A percentile compares a stretch with the other conserved stretches of the same genome.
Conservation (phyloP, 148 eudicot genomes). For the Vaccinium corymbosum region DNA sequence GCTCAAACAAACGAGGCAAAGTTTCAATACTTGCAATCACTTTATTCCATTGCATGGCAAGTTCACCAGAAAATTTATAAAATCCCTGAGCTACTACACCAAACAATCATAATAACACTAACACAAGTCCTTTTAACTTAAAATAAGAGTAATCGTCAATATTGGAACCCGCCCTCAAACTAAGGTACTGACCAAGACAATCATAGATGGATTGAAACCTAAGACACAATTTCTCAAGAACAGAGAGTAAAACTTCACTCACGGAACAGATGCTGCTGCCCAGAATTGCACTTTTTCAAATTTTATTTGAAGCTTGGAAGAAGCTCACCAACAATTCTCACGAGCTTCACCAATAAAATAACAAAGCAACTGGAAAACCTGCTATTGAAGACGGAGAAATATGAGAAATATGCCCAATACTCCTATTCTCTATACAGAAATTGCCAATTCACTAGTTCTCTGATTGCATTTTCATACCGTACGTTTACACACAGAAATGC, state of each 20-base stretch:
- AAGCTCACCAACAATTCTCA: conserved; percentile 21
- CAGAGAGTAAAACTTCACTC: not conserved
- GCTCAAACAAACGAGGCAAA: not conserved
- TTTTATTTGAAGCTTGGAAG: conserved; percentile 3
- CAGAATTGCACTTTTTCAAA: not conserved
- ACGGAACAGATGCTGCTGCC: conserved; percentile 3
- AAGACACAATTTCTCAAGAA: not conserved
- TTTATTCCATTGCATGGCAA: not conserved
- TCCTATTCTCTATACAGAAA: not conserved
- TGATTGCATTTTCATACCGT: conserved; percentile 23
- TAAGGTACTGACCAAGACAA: not conserved
- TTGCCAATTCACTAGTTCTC: not conserved
- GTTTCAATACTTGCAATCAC: not conserved
- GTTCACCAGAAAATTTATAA: not conserved
- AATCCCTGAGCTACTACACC: not conserved
- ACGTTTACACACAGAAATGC: conserved; percentile 34
- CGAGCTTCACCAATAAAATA: conserved; percentile 15
- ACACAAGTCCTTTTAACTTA: not conserved
- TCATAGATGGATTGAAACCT: not conserved
- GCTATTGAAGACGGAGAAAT: not conserved
- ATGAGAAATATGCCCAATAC: not conserved
- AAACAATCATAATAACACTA: not conserved
- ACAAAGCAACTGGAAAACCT: conserved; percentile 20
- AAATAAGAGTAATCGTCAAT: not conserved
- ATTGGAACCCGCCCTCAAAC: not conserved